Percentiles rank a stretch among this genome's conserved stretches.
Evolutionary conservation across 2,329 filamentous ascomycete species (phyloP).

Genomic region (Paecilomyces sp.): DNA sequence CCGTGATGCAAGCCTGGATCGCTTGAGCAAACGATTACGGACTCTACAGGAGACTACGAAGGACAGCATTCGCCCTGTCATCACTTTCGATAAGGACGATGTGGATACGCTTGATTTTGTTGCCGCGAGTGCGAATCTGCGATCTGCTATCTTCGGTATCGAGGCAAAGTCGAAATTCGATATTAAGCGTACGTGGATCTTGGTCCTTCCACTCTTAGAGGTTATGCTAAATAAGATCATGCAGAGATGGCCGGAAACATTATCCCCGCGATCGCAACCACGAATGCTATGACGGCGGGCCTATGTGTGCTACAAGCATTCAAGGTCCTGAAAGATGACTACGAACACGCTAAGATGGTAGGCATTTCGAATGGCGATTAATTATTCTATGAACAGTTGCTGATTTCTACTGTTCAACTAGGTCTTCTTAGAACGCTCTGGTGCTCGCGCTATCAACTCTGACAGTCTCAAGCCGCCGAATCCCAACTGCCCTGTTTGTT

Average conservation of each 20-base stretch:
- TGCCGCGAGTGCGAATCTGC: constrained; percentile 78
- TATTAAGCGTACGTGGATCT: constrained; percentile 59
- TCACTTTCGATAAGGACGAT: constrained; percentile 96
- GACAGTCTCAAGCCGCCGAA: constrained; percentile 59
- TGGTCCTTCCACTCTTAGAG: neutral
- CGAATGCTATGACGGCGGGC: constrained; percentile 91
- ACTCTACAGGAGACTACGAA: constrained; percentile 51
- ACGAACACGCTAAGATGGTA: constrained; percentile 67
- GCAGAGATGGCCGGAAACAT: constrained; percentile 97
- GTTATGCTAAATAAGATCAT: constrained; percentile 7
- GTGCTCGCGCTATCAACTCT: constrained; percentile 52
- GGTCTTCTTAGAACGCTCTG: constrained; percentile 69
- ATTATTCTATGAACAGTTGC: neutral
- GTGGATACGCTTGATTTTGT: constrained; percentile 94
- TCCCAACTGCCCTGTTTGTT: constrained; percentile 75
- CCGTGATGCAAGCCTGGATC: constrained; percentile 49
- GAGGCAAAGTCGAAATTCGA: constrained; percentile 86
- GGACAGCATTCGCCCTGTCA: constrained; percentile 45
- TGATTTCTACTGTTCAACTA: constrained; percentile 19
- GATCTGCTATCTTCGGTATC: constrained; percentile 84
- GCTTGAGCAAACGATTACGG: constrained; percentile 67
- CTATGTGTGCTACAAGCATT: constrained; percentile 88
- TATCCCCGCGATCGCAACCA: constrained; percentile 95
- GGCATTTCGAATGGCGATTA: constrained; percentile 9
- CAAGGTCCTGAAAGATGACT: constrained; percentile 74